Conservation (phyloP, 306 rosid species). For the Parietaria judaica region DNA sequence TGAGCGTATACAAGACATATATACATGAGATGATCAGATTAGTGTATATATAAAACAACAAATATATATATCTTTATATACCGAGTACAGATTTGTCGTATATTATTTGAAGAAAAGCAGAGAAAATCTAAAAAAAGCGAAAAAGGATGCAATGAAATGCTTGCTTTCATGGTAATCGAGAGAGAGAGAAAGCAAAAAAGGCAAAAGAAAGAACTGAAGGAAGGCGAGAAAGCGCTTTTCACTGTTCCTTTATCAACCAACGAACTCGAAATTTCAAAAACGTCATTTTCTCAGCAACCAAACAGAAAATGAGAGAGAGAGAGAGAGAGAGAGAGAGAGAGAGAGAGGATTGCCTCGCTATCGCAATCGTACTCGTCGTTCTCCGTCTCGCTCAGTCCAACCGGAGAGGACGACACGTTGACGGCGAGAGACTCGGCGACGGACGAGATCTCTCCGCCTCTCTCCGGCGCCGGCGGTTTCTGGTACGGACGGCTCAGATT, state of each 20-base stretch:
- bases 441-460: slow-evolving; percentile 38
- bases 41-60: too few relatives aligned
- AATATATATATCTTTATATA: too few relatives aligned
- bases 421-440: slow-evolving; percentile 15
- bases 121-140: too few relatives aligned
- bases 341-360: slow-evolving; percentile 49
- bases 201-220: not conserved
- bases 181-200: too few relatives aligned
- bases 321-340: not conserved
- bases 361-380: slow-evolving; percentile 79
- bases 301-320: not conserved
- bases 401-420: slow-evolving; percentile 45
- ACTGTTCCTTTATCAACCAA: not conserved
- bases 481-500: slow-evolving; percentile 19
- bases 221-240: too few relatives aligned
- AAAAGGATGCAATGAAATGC: too few relatives aligned
- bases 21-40: too few relatives aligned
- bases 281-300: slow-evolving; percentile 12
- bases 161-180: too few relatives aligned
- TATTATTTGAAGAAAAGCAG: too few relatives aligned
- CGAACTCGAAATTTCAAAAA: not conserved
- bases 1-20: not conserved
- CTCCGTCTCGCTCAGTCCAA: slow-evolving; percentile 46
- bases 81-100: too few relatives aligned
- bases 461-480: not conserved